phyloP scores from a whole-genome alignment of 164 flowering plant species.

The Cinnamomum micranthum region DNA sequence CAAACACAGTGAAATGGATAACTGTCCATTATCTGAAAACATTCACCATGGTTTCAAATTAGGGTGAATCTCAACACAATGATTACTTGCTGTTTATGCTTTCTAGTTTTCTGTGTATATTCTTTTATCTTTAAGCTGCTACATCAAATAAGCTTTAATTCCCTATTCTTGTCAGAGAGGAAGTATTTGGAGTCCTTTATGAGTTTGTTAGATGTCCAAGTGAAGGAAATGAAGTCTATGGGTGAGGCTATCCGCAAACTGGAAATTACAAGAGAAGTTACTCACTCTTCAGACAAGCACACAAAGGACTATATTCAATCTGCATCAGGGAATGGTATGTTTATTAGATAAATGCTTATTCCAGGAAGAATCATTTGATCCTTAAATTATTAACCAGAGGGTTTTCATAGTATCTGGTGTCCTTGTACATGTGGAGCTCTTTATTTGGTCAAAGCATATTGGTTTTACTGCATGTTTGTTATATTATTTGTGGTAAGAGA shows the following conservation, averaged over 20 bases:
- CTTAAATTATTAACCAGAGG: background rate
- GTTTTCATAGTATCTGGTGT: background rate
- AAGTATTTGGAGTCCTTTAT: slow-evolving; percentile 52
- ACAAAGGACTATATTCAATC: slow-evolving; percentile 13
- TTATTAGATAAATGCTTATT: background rate
- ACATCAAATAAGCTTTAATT: background rate
- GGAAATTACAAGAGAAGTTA: slow-evolving; percentile 45
- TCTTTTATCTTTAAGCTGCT: too few species aligned
- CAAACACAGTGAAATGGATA: background rate
- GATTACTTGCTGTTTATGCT: too few species aligned
- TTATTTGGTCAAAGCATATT: background rate
- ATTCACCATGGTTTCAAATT: too few species aligned
- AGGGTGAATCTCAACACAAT: too few species aligned
- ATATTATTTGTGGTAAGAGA: background rate
- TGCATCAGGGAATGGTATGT: slow-evolving; percentile 19
- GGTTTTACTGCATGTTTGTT: background rate
- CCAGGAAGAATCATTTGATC: background rate
- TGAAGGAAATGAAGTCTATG: slow-evolving; percentile 82
- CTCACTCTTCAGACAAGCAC: slow-evolving; percentile 15
- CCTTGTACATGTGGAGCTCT: background rate
- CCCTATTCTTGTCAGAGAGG: slow-evolving; percentile 46
- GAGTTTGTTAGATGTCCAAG: slow-evolving; percentile 56
- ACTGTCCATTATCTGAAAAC: background rate
- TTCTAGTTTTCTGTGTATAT: too few species aligned
- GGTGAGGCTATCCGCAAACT: slow-evolving; percentile 51